Evolutionary conservation across 345 rosid species (phyloP), one percentile per base, ranked within the genome.

Genomic region (Xanthoceras sorbifolium): DNA sequence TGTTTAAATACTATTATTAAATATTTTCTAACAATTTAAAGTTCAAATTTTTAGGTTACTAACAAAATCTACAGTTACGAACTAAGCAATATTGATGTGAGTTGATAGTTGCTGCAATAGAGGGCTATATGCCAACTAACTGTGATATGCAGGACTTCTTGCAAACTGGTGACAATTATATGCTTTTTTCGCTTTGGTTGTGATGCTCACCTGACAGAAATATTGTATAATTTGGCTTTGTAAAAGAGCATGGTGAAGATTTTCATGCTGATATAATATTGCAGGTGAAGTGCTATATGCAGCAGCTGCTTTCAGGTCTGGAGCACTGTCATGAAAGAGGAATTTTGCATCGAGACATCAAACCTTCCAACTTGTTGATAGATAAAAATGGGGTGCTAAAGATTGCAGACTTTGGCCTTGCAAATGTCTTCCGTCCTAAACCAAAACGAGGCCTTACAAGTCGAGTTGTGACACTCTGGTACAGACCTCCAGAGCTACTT

Each of bases 381-480:
- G 93, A 88, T 78, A 89, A 80, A 72, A 82, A 83, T 14, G 98
- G 95, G 70, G 80, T 74, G 82, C 78, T 94, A 25, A 94, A 91
- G 85, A 92, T 94, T 29, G 97, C 93, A 1, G 97, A 94, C 78
- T 94, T 94, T 14, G 97, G 98, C 22, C 91, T 92, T 1, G 89
- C 97, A 0, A 94, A 89, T 67, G 75, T 79, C 83, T 92, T 84
- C 83, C 72, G 36, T 8, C 85, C 90, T 31, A 89, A 87, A 74
- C 85, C 73, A 44, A 88, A 84, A 71, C 68, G 85, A 22, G 93
- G 88, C 11, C 88, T 94, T 22, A 94, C 97, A 0, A 92, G 91
- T 77, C 89, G 94, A 23, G 98, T 94, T 3, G 98, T 94, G 34
- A 94, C 97, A 0, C 90, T 92, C 38, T 94, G 94, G 98, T 92